phyloP scores from a whole-genome alignment of 164 flowering plant genomes.

The Aristolochia californica region DNA sequence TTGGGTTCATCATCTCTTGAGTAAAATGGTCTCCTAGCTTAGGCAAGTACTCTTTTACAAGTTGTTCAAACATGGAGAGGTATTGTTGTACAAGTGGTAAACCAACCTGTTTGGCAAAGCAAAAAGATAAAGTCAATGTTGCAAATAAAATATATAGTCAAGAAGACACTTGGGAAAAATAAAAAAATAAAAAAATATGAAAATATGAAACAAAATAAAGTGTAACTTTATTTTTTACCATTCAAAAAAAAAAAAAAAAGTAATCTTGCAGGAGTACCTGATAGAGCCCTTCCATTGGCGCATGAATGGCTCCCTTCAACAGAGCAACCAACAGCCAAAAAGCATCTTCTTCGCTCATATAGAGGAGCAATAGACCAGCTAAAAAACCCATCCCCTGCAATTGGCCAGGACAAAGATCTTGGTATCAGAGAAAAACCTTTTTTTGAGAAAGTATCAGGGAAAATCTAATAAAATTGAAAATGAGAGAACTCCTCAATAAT shows the following conservation, averaged over 20 bases:
- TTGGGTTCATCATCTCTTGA: constrained; percentile 82
- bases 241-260: not conserved
- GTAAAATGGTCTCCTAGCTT: constrained; percentile 86
- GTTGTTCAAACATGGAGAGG: constrained; percentile 74
- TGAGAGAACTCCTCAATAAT: not conserved
- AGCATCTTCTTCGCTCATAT: constrained; percentile 99
- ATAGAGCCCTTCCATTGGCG: constrained; percentile 99
- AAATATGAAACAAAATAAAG: no score
- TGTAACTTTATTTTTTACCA: no score
- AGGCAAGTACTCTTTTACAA: constrained; percentile 79
- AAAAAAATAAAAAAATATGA: not conserved
- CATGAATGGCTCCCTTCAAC: constrained; percentile 93
- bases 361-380: constrained; percentile 92
- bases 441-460: not conserved
- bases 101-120: constrained; percentile 49
- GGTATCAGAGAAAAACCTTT: not conserved
- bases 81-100: constrained; percentile 96
- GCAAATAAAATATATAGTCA: not conserved
- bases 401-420: constrained; percentile 6
- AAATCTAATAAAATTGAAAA: not conserved
- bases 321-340: constrained; percentile 95
- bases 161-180: not conserved
- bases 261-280: constrained; percentile 35
- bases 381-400: constrained; percentile 97
- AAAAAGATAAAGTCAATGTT: constrained; percentile 1